phyloP scores from a whole-genome alignment of 2,329 filamentous ascomycete genomes.

The Trichoderma gracile region DNA sequence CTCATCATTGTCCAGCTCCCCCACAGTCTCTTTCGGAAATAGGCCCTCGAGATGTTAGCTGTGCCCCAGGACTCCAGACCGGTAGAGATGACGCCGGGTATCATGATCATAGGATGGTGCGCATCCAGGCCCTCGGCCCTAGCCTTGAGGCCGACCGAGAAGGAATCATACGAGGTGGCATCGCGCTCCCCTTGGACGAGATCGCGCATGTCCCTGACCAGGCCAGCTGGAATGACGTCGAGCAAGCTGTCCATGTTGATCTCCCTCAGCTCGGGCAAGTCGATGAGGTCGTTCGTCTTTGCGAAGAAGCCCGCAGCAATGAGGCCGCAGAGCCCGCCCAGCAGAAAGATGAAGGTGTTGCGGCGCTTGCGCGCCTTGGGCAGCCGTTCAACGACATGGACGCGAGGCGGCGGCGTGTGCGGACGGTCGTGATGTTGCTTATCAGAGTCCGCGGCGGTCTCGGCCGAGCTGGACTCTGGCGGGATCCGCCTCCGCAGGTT shows the following conservation, averaged over 20 bases:
- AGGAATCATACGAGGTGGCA: slow-evolving; percentile 82
- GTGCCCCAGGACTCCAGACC: slow-evolving; percentile 97
- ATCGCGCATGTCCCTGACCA: slow-evolving; percentile 83
- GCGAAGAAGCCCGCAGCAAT: slow-evolving; percentile 89
- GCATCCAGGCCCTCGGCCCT: slow-evolving; percentile 77
- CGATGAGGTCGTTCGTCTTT: slow-evolving; percentile 84
- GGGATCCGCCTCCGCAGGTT: slow-evolving; percentile 39
- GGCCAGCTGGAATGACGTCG: slow-evolving; percentile 82
- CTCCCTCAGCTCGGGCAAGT: slow-evolving; percentile 68
- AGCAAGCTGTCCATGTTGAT: slow-evolving; percentile 82
- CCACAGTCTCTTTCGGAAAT: slow-evolving; percentile 94
- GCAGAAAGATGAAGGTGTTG: slow-evolving; percentile 77
- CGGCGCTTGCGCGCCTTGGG: slow-evolving; percentile 67
- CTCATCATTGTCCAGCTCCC: slow-evolving; percentile 99
- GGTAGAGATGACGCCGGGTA: slow-evolving; percentile 95
- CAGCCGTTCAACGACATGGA: slow-evolving; percentile 48
- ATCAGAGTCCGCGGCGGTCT: slow-evolving; percentile 30
- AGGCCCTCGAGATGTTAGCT: slow-evolving; percentile 76
- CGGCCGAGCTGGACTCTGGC: slow-evolving; percentile 29
- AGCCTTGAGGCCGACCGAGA: slow-evolving; percentile 83
- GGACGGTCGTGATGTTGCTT: slow-evolving; percentile 33
- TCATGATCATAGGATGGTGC: slow-evolving; percentile 91
- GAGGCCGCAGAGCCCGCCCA: slow-evolving; percentile 89
- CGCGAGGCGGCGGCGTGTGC: slow-evolving; percentile 35
- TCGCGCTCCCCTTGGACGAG: slow-evolving; percentile 86